Conservation (phyloP, 768 basidiomycete genomes). For the Gymnopilus junonius region DNA sequence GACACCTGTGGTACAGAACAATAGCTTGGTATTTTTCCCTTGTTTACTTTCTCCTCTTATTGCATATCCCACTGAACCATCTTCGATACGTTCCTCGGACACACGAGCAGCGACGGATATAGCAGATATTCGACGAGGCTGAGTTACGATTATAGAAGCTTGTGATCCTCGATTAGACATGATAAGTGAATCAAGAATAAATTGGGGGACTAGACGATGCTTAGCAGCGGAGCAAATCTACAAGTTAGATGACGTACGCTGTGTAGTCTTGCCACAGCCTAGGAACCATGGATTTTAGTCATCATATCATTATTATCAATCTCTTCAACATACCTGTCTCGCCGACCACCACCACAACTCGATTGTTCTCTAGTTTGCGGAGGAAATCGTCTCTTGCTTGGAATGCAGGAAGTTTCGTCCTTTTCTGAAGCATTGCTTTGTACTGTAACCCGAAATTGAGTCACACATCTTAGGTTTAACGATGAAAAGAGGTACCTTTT, state of each 20-base stretch:
- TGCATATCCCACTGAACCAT: conserved; percentile 84
- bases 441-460: conserved; percentile 40
- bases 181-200: conserved; percentile 86
- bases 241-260: conserved; percentile 48
- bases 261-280: conserved; percentile 93
- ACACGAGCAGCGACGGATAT: conserved; percentile 89
- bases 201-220: conserved; percentile 73
- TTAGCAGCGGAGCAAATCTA: neutral
- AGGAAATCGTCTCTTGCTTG: conserved; percentile 67
- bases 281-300: neutral
- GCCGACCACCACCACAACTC: conserved; percentile 85
- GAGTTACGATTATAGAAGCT: conserved; percentile 83
- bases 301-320: neutral
- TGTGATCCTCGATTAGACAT: conserved; percentile 57
- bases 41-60: conserved; percentile 87
- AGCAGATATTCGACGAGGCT: conserved; percentile 88
- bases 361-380: conserved; percentile 52
- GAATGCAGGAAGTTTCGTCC: conserved; percentile 80
- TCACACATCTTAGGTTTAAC: neutral
- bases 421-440: conserved; percentile 52
- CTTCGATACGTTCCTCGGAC: conserved; percentile 76
- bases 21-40: conserved; percentile 65
- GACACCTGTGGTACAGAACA: conserved; percentile 97
- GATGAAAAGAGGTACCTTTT: conserved; percentile 33
- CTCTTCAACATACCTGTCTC: conserved; percentile 67